phyloP scores from a whole-genome alignment of 768 basidiomycete species.

The Naematelia aurantialba region DNA sequence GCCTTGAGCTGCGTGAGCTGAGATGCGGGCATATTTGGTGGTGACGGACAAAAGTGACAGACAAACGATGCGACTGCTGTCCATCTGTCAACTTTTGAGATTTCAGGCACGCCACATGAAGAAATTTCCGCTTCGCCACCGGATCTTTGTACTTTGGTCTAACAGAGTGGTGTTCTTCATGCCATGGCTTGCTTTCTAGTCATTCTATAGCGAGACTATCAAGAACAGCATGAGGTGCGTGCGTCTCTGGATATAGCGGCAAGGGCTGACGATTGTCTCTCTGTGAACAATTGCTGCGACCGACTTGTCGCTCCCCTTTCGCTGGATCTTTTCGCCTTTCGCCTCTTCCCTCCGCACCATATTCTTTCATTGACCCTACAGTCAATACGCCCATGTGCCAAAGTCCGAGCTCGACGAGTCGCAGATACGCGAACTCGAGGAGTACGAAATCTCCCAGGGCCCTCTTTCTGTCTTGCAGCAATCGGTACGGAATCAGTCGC shows the following conservation, averaged over 20 bases:
- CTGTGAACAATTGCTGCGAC: no score
- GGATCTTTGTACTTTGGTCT: neutral
- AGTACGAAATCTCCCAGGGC: constrained; percentile 95
- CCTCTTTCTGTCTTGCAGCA: constrained; percentile 60
- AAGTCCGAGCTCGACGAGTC: constrained; percentile 97
- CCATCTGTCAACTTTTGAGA: neutral
- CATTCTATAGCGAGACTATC: no score
- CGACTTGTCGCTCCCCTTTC: no score
- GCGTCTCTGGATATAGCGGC: no score
- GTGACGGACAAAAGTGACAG: no score
- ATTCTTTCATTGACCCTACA: constrained; percentile 47
- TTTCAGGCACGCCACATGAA: neutral
- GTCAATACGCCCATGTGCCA: constrained; percentile 94
- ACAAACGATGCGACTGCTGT: neutral
- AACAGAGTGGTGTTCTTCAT: neutral
- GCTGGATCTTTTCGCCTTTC: no score
- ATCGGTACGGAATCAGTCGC: constrained; percentile 93
- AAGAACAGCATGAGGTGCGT: no score
- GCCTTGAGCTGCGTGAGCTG: constrained; percentile 87
- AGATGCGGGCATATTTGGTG: constrained; percentile 54
- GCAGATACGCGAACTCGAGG: constrained; percentile 90
- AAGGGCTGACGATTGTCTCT: no score
- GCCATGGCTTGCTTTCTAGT: no score
- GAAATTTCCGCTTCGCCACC: neutral
- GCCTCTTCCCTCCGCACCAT: neutral